Evolutionary conservation across 331 rosid species (phyloP).

Genomic region (Dryas integrifolia): DNA sequence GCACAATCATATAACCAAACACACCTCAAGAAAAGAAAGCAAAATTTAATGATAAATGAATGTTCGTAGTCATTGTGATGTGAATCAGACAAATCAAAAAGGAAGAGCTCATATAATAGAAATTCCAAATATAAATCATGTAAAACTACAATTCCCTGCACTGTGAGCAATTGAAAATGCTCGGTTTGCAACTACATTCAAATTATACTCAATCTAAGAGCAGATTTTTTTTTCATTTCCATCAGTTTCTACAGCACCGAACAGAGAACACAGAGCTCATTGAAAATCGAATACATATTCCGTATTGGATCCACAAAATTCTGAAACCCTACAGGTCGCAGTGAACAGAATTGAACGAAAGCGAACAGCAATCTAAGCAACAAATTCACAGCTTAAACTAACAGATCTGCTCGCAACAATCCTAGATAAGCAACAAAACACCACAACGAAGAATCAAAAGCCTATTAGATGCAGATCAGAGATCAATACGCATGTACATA

Average conservation of each 20-base stretch:
- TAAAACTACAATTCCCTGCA: constrained; percentile 4
- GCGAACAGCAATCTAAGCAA: constrained; percentile 3
- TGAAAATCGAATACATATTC: neutral
- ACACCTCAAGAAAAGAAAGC: neutral
- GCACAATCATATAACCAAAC: no score
- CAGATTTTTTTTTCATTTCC: constrained; percentile 4
- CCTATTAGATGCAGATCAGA: constrained; percentile 27
- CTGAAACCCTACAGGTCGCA: neutral
- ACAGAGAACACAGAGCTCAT: neutral
- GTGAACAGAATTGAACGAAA: neutral
- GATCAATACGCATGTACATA: constrained; percentile 10
- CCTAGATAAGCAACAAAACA: neutral
- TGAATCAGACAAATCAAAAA: constrained; percentile 3
- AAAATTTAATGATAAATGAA: neutral
- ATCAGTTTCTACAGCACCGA: constrained; percentile 9
- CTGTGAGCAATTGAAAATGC: constrained; percentile 12
- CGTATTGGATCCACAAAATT: constrained; percentile 22
- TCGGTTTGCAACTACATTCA: neutral
- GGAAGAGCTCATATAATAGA: neutral
- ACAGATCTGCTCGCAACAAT: constrained; percentile 36
- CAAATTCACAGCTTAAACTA: constrained; percentile 9
- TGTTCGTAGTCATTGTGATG: neutral
- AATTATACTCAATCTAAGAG: neutral
- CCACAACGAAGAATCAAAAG: constrained; percentile 3
- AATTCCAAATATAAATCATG: neutral